Percentiles rank a stretch among this genome's conserved stretches.
Conservation (phyloP, 139 green algal genomes). For the Micromonas pusilla region DNA sequence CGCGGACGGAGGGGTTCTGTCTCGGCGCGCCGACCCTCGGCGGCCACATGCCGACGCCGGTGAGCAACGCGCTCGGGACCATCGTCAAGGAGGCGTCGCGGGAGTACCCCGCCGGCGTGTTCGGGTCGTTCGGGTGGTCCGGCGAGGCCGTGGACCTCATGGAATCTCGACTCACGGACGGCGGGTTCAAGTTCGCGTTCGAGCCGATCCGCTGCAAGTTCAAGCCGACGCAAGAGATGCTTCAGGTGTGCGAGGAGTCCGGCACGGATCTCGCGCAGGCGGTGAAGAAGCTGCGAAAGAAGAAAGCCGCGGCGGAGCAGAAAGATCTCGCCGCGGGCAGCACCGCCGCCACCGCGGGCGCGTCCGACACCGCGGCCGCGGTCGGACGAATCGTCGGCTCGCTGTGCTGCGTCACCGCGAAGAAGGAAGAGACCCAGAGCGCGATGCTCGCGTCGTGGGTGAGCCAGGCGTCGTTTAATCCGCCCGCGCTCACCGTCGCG, state of each 20-base stretch:
- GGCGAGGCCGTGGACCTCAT: conserved; percentile 74
- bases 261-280: conserved; percentile 78
- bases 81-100: conserved; percentile 64
- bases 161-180: conserved; percentile 58
- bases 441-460: conserved; percentile 93
- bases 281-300: conserved; percentile 37
- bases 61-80: conserved; percentile 67
- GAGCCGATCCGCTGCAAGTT: conserved; percentile 65
- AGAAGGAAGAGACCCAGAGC: conserved; percentile 63
- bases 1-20: conserved; percentile 64
- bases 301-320: conserved; percentile 38
- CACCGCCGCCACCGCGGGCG: not conserved
- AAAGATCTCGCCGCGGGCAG: not conserved
- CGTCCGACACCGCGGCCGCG: conserved; percentile 52
- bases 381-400: conserved; percentile 82
- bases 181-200: conserved; percentile 83
- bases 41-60: conserved; percentile 92
- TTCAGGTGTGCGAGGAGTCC: conserved; percentile 78
- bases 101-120: conserved; percentile 79
- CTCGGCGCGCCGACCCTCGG: conserved; percentile 89
- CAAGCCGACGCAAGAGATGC: conserved; percentile 68
- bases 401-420: conserved; percentile 77
- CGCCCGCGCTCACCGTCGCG: conserved; percentile 81
- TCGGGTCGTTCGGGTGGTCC: conserved; percentile 93
- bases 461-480: conserved; percentile 79